Evolutionary conservation across 148 eudicot genomes (phyloP).

Genomic region (Vaccinium corymbosum): DNA sequence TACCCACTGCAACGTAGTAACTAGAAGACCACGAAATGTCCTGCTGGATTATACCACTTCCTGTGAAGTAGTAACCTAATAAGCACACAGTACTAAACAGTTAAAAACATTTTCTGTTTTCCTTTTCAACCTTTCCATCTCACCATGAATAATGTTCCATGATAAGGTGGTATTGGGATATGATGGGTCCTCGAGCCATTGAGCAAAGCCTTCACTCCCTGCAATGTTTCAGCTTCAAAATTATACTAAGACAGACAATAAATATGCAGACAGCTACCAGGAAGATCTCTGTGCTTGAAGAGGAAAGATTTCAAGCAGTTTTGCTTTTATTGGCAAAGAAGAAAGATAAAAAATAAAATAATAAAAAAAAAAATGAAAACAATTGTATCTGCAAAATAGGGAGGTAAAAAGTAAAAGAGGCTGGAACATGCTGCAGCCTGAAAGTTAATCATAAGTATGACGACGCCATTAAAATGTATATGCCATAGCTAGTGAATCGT

Average conservation of each 20-base stretch:
- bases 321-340: background rate
- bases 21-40: conserved; percentile 45
- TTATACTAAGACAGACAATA: background rate
- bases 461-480: background rate
- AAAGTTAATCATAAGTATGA: background rate
- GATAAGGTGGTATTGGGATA: conserved; percentile 57
- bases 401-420: background rate
- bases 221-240: conserved; percentile 17
- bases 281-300: background rate
- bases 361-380: background rate
- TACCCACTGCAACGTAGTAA: conserved; percentile 76
- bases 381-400: background rate
- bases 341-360: background rate
- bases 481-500: background rate
- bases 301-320: background rate
- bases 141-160: conserved; percentile 73
- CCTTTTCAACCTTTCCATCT: conserved; percentile 19
- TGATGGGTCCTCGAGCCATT: conserved; percentile 74
- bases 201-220: conserved; percentile 64
- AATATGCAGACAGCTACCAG: background rate
- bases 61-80: conserved; percentile 29
- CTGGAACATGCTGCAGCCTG: background rate
- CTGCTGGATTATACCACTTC: conserved; percentile 63
- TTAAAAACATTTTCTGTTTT: background rate
- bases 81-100: background rate